Evolutionary conservation across 1,284 basidiomycete genomes (phyloP).

Genomic region (Flammula alnicola): DNA sequence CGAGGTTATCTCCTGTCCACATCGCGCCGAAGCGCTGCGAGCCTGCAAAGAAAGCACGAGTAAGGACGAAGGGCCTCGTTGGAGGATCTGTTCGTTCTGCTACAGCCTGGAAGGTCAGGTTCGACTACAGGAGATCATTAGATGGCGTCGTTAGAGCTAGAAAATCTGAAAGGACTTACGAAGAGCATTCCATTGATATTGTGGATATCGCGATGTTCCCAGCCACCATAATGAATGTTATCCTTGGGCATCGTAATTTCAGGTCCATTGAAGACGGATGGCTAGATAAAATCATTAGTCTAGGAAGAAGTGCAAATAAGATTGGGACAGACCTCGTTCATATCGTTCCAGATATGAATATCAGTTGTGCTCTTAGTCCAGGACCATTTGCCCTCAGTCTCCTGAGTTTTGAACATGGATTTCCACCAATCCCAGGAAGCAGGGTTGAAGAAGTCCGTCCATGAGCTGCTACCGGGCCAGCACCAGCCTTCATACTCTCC

Average conservation of each 20-base stretch:
- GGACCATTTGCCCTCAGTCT: constrained; percentile 57
- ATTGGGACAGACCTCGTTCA: constrained; percentile 86
- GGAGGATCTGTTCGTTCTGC: constrained; percentile 75
- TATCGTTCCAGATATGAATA: constrained; percentile 97
- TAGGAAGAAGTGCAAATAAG: neutral
- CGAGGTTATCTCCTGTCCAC: constrained; percentile 99
- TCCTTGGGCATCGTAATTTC: constrained; percentile 98
- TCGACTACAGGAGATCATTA: constrained; percentile 56
- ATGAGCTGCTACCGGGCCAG: constrained; percentile 94
- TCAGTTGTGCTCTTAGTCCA: constrained; percentile 82
- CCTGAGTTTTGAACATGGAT: constrained; percentile 73
- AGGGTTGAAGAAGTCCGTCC: constrained; percentile 98
- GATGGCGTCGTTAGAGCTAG: constrained; percentile 15
- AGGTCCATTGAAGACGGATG: constrained; percentile 96
- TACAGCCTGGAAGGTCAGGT: constrained; percentile 86
- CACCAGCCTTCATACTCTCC: constrained; percentile 98
- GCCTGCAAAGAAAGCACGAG: constrained; percentile 94
- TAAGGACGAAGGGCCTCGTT: constrained; percentile 92
- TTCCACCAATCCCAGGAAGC: constrained; percentile 92
- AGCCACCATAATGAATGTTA: constrained; percentile 88
- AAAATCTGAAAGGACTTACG: constrained; percentile 44
- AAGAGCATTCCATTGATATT: constrained; percentile 93
- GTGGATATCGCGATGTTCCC: constrained; percentile 97
- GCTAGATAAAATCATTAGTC: constrained; percentile 49
- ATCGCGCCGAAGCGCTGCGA: constrained; percentile 96